These are phyloP conservation scores for Suillus americanus DNA, from an alignment of 768 basidiomycete genomes.

Conservation along the genomic window DNA sequence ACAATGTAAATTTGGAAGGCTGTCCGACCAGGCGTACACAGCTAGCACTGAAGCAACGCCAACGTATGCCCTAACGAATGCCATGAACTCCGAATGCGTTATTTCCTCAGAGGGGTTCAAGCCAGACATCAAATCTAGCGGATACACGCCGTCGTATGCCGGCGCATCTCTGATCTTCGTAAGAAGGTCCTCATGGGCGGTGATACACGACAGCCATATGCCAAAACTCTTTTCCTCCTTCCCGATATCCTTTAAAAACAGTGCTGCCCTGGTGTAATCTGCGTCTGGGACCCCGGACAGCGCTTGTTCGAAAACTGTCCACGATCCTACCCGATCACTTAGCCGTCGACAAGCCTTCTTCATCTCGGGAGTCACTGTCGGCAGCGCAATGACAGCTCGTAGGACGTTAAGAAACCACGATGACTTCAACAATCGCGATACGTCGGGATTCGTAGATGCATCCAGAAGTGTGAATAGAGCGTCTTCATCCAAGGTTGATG, in stretches of 20 bases:
- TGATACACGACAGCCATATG: slow-evolving; percentile 71
- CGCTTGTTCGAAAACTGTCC: slow-evolving; percentile 62
- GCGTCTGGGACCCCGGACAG: slow-evolving; percentile 48
- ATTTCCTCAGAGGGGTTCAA: slow-evolving; percentile 29
- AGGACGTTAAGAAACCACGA: slow-evolving; percentile 37
- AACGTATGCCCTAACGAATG: slow-evolving; percentile 63
- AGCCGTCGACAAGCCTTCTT: slow-evolving; percentile 51
- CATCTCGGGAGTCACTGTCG: slow-evolving; percentile 38
- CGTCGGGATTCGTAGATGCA: slow-evolving; percentile 63
- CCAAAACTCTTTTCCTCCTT: slow-evolving; percentile 68
- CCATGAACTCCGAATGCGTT: slow-evolving; percentile 59
- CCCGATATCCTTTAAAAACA: slow-evolving; percentile 59
- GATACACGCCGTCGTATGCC: slow-evolving; percentile 57
- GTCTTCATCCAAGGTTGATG: slow-evolving; percentile 49
- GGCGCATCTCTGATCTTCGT: slow-evolving; percentile 44
- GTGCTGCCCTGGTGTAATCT: slow-evolving; percentile 48
- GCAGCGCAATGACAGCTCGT: slow-evolving; percentile 31
- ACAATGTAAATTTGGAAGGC: slow-evolving; percentile 62
- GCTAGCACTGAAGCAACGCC: slow-evolving; percentile 68
- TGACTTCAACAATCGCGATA: slow-evolving; percentile 52
- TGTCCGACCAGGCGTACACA: slow-evolving; percentile 81
- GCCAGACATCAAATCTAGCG: slow-evolving; percentile 34
- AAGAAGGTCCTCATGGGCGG: slow-evolving; percentile 53
- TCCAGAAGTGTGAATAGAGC: slow-evolving; percentile 59
- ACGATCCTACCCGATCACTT: slow-evolving; percentile 49